Percentiles rank a stretch among this genome's conserved stretches.
Evolutionary conservation across 257 asterid species (phyloP).

Genomic region (Nicotiana noctiflora): DNA sequence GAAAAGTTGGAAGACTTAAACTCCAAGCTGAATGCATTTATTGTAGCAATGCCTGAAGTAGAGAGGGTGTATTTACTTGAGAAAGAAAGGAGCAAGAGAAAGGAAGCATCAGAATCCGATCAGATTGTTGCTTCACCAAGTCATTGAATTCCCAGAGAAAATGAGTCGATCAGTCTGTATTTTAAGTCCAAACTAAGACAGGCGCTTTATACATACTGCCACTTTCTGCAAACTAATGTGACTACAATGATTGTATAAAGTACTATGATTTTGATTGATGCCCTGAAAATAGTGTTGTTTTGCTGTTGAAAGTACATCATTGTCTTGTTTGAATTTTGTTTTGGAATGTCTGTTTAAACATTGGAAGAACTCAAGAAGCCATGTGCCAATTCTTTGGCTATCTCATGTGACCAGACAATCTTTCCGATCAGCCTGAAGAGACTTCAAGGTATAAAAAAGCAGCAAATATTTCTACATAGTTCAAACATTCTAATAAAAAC

Average conservation of each 20-base stretch:
- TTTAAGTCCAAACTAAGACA: not conserved
- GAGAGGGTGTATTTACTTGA: constrained; percentile 62
- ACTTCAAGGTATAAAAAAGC: not conserved
- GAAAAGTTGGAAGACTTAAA: constrained; percentile 71
- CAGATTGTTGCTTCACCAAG: constrained; percentile 15
- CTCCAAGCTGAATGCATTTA: constrained; percentile 47
- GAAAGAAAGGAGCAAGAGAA: constrained; percentile 50
- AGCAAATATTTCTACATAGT: not conserved
- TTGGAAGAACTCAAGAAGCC: not conserved
- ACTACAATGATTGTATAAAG: not conserved
- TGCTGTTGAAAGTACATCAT: not conserved
- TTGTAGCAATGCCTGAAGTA: constrained; percentile 69
- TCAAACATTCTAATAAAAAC: not conserved
- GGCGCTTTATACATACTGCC: not conserved
- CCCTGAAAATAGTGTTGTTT: not conserved
- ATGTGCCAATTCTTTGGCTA: not conserved
- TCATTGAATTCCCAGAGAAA: not conserved
- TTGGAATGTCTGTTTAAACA: not conserved
- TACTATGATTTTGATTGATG: not conserved
- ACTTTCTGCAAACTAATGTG: not conserved
- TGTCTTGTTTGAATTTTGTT: not conserved
- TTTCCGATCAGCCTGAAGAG: not conserved
- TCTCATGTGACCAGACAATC: not conserved
- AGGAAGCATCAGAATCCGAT: constrained; percentile 40
- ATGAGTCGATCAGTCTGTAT: not conserved